A percentile compares a stretch with the other conserved stretches of the same genome.
phyloP scores from a whole-genome alignment of 2,329 filamentous ascomycete species.

The Diaporthe vexans region DNA sequence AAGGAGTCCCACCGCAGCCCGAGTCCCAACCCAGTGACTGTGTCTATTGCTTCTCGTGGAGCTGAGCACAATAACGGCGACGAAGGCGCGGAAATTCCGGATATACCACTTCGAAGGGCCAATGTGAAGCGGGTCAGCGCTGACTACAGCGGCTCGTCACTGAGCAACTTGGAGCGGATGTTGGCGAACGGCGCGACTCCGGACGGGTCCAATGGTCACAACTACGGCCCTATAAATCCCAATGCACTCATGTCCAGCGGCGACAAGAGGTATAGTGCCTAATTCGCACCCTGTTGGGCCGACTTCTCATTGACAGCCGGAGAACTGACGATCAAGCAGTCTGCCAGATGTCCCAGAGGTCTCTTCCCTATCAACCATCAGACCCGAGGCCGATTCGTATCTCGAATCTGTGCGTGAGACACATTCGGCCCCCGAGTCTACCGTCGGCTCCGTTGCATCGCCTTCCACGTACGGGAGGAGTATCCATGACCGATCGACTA shows the following conservation, averaged over 20 bases:
- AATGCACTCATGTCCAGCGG: slow-evolving; percentile 25
- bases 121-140: slow-evolving; percentile 20
- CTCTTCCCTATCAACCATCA: slow-evolving; percentile 13
- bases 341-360: slow-evolving; percentile 36
- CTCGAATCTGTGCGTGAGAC: slow-evolving; percentile 20
- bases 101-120: slow-evolving; percentile 41
- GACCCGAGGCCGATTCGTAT: slow-evolving; percentile 17
- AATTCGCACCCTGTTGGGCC: not conserved
- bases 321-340: slow-evolving; percentile 37
- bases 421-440: slow-evolving; percentile 5
- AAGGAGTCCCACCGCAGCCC: not conserved
- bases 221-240: slow-evolving; percentile 19
- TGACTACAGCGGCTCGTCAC: slow-evolving; percentile 23
- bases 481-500: slow-evolving; percentile 18
- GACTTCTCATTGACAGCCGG: slow-evolving; percentile 1
- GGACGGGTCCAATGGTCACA: not conserved
- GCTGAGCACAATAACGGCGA: slow-evolving; percentile 2
- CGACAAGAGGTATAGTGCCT: slow-evolving; percentile 37
- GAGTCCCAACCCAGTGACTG: slow-evolving; percentile 7
- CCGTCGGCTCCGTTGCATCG: slow-evolving; percentile 15
- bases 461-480: slow-evolving; percentile 13
- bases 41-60: slow-evolving; percentile 1
- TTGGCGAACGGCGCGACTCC: slow-evolving; percentile 17
- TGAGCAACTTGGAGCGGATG: slow-evolving; percentile 34
- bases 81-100: slow-evolving; percentile 39